Evolutionary conservation across 1,284 basidiomycete genomes (phyloP).

Genomic region (Leccinum variabile): DNA sequence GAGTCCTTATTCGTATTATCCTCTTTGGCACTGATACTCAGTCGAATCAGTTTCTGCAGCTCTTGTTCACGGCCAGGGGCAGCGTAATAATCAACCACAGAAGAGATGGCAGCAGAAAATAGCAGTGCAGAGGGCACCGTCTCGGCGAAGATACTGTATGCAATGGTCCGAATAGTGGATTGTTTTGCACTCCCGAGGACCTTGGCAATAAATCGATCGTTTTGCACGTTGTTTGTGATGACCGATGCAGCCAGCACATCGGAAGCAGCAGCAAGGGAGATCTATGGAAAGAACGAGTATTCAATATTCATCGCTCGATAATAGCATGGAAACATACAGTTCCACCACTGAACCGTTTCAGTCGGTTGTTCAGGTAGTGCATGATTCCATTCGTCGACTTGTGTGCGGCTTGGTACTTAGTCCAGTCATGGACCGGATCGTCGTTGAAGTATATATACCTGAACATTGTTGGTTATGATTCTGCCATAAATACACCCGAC

Average conservation of each 20-base stretch:
- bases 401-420: constrained; percentile 47
- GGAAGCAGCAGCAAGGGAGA: constrained; percentile 20
- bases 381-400: constrained; percentile 44
- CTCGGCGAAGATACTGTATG: constrained; percentile 44
- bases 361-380: constrained; percentile 41
- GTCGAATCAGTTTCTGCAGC: constrained; percentile 44
- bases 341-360: constrained; percentile 29
- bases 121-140: constrained; percentile 50
- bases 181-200: constrained; percentile 13
- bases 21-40: constrained; percentile 32
- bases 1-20: constrained; percentile 26
- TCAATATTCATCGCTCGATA: background rate
- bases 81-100: constrained; percentile 67
- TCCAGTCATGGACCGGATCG: constrained; percentile 58
- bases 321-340: constrained; percentile 22
- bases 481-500: background rate
- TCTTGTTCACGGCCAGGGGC: constrained; percentile 41
- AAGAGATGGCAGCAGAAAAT: constrained; percentile 57
- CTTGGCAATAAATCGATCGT: constrained; percentile 24
- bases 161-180: constrained; percentile 8
- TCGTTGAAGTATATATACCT: constrained; percentile 66
- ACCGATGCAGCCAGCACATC: constrained; percentile 27
- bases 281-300: constrained; percentile 10
- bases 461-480: constrained; percentile 3
- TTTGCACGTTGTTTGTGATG: constrained; percentile 28